Evolutionary conservation across 768 basidiomycete species (phyloP).

Genomic region (Lactifluus pinguis): DNA sequence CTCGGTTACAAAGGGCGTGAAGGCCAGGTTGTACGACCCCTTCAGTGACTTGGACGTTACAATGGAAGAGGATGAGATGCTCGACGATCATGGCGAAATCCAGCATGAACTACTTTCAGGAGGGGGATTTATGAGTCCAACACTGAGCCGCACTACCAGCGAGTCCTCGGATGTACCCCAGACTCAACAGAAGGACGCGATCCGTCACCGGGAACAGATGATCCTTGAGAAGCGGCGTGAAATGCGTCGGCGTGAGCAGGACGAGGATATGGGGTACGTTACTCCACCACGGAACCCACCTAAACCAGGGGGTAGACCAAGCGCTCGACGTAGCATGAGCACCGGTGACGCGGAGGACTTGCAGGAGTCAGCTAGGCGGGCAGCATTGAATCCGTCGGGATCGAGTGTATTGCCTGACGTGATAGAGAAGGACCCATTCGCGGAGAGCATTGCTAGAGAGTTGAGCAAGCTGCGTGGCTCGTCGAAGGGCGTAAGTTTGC

Average conservation of each 20-base stretch:
- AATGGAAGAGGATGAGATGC: conserved; percentile 21
- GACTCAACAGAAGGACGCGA: conserved; percentile 57
- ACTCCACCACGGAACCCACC: conserved; percentile 25
- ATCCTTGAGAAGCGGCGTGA: conserved; percentile 65
- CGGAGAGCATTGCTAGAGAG: conserved; percentile 67
- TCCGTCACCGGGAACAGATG: conserved; percentile 52
- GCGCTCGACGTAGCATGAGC: conserved; percentile 63
- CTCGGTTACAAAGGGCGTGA: conserved; percentile 27
- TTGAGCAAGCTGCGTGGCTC: conserved; percentile 46
- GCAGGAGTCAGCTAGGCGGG: conserved; percentile 21
- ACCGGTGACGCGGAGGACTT: conserved; percentile 58
- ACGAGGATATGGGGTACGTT: conserved; percentile 31
- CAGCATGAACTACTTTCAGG: conserved; percentile 14
- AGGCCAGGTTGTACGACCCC: conserved; percentile 26
- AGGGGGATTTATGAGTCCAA: conserved; percentile 17
- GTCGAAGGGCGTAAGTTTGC: conserved; percentile 36
- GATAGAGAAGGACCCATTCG: conserved; percentile 44
- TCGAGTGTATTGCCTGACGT: conserved; percentile 31
- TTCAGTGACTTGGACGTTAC: conserved; percentile 29
- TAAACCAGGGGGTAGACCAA: conserved; percentile 31
- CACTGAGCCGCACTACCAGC: conserved; percentile 34
- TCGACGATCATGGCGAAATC: conserved; percentile 21
- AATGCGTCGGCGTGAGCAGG: conserved; percentile 46
- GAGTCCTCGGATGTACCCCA: conserved; percentile 36
- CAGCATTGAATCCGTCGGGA: conserved; percentile 27